Evolutionary conservation across 805 yeast genomes (phyloP).

Genomic region (Ogataea trehalophila): DNA sequence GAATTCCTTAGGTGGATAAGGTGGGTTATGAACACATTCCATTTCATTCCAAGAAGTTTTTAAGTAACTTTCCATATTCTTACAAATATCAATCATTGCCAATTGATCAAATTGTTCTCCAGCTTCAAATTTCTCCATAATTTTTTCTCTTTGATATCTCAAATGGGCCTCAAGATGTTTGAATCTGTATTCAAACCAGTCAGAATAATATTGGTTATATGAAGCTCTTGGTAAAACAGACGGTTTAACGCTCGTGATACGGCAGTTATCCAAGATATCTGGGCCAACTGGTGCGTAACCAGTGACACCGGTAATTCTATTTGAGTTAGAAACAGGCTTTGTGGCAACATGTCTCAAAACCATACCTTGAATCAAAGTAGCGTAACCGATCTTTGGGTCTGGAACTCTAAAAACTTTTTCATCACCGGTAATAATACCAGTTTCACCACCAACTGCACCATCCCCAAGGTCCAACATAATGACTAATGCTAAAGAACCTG

Average conservation of each 20-base stretch:
- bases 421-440: conserved; percentile 42
- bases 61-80: conserved; percentile 27
- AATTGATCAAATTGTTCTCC: conserved; percentile 28
- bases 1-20: conserved; percentile 24
- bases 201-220: conserved; percentile 30
- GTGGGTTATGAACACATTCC: conserved; percentile 26
- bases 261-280: conserved; percentile 27
- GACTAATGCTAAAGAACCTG: conserved; percentile 44
- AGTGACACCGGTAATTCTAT: conserved; percentile 30
- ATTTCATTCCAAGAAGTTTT: conserved; percentile 29
- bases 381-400: conserved; percentile 42
- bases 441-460: conserved; percentile 47
- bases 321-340: conserved; percentile 34
- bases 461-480: conserved; percentile 43
- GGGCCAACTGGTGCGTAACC: conserved; percentile 27
- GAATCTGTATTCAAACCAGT: conserved; percentile 31
- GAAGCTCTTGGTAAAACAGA: conserved; percentile 30
- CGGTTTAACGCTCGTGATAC: conserved; percentile 29
- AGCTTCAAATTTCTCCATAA: conserved; percentile 11
- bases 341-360: conserved; percentile 43
- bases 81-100: conserved; percentile 23
- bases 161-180: conserved; percentile 25
- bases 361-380: conserved; percentile 45
- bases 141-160: conserved; percentile 16
- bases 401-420: conserved; percentile 25